These are phyloP conservation scores for Amesomyces nigricolor DNA, from an alignment of 2,329 filamentous ascomycete genomes.

Conservation along the genomic window DNA sequence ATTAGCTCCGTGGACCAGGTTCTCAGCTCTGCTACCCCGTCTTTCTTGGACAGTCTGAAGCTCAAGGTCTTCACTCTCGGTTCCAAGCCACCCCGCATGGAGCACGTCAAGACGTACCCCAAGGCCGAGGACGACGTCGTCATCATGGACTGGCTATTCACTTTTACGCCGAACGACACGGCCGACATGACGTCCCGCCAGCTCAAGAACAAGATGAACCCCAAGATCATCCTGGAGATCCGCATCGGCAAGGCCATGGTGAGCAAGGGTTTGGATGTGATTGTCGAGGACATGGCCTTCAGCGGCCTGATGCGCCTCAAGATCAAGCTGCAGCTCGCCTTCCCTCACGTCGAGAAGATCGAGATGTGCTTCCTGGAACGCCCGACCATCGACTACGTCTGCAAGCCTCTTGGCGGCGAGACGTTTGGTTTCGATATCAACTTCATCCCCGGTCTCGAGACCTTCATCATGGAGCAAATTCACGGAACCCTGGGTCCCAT, in stretches of 20 bases:
- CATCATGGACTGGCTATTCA: constrained; percentile 99
- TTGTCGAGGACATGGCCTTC: constrained; percentile 97
- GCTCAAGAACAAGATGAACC: constrained; percentile 92
- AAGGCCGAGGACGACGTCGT: constrained; percentile 93
- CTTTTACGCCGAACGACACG: constrained; percentile 93
- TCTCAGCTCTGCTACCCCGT: constrained; percentile 82
- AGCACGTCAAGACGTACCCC: constrained; percentile 97
- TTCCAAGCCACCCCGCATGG: constrained; percentile 89
- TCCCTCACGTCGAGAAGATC: constrained; percentile 89
- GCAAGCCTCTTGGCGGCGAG: constrained; percentile 94
- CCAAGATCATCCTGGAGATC: constrained; percentile 92
- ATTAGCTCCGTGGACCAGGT: constrained; percentile 95
- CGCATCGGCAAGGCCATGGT: constrained; percentile 93
- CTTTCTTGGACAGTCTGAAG: constrained; percentile 88
- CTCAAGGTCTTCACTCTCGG: constrained; percentile 92
- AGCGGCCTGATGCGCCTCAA: constrained; percentile 94
- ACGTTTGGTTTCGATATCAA: constrained; percentile 98
- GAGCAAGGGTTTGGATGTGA: constrained; percentile 93
- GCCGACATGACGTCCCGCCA: constrained; percentile 87
- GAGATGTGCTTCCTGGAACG: constrained; percentile 92
- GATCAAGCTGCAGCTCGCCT: constrained; percentile 92
- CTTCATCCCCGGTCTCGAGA: constrained; percentile 91
- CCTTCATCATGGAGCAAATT: constrained; percentile 92
- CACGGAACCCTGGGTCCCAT: constrained; percentile 90
- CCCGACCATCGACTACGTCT: constrained; percentile 91